Evolutionary conservation across 371 early-diverging fungal species (phyloP).

Genomic region (Zancudomyces culisetae): DNA sequence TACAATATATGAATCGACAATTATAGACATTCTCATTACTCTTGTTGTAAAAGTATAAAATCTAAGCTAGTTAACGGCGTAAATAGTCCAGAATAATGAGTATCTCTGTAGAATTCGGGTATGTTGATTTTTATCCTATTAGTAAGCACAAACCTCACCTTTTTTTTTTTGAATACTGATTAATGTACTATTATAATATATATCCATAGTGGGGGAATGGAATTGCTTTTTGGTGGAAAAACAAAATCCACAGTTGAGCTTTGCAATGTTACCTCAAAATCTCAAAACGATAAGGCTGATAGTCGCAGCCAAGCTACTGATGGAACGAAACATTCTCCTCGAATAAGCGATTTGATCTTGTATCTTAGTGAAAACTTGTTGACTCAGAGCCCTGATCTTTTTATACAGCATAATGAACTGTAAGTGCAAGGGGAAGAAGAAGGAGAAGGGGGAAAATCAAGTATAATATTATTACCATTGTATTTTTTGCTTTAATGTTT

Average conservation of each 20-base stretch:
- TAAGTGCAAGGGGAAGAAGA: too few relatives aligned
- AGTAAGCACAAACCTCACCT: not conserved
- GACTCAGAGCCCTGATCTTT: conserved; percentile 66
- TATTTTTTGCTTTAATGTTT: too few relatives aligned
- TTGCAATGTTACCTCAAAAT: conserved; percentile 9
- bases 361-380: conserved; percentile 48
- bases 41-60: too few relatives aligned
- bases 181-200: too few relatives aligned
- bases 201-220: conserved; percentile 86
- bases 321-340: too few relatives aligned
- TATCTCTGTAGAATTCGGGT: conserved; percentile 1
- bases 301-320: too few relatives aligned
- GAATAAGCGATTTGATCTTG: conserved; percentile 58
- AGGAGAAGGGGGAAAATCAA: too few relatives aligned
- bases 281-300: too few relatives aligned
- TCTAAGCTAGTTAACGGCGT: too few relatives aligned
- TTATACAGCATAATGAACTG: conserved; percentile 22
- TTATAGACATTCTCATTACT: too few relatives aligned
- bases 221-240: conserved; percentile 67
- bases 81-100: not conserved
- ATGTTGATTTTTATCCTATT: not conserved
- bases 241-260: conserved; percentile 30
- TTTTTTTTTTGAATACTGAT: not conserved
- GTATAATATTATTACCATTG: too few relatives aligned
- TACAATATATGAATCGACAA: too few relatives aligned